A percentile compares a stretch with the other conserved stretches of the same genome.
Evolutionary conservation across 2,329 filamentous ascomycete genomes (phyloP).

Genomic region (Fusarium oxysporum): DNA sequence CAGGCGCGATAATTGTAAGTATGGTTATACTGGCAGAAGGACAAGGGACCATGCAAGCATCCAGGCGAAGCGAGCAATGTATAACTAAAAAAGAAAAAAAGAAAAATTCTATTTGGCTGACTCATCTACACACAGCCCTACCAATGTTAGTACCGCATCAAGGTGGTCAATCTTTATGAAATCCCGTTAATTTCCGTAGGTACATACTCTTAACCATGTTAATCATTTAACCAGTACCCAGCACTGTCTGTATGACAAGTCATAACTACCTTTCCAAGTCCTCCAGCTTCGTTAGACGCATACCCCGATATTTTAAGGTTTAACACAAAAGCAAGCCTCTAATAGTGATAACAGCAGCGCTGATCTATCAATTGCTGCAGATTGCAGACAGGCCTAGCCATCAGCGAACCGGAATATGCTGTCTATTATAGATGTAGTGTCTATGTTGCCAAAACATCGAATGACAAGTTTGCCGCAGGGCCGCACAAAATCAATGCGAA

Average conservation of each 20-base stretch:
- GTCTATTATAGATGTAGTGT: no score
- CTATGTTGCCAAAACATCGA: no score
- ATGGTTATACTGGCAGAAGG: not conserved
- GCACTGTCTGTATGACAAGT: not conserved
- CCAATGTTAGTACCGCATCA: not conserved
- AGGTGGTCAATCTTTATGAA: not conserved
- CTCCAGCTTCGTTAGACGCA: not conserved
- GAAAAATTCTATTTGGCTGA: conserved; percentile 1
- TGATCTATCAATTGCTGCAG: no score
- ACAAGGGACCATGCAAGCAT: not conserved
- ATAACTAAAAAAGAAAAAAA: not conserved
- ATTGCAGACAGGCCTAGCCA: no score
- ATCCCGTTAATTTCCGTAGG: not conserved
- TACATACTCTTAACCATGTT: not conserved
- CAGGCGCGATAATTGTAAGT: not conserved
- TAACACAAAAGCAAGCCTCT: not conserved
- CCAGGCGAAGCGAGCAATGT: not conserved
- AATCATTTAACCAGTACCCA: not conserved
- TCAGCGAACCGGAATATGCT: no score
- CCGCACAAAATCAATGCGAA: not conserved
- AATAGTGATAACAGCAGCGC: no score
- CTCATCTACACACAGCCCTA: not conserved
- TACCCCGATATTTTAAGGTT: not conserved
- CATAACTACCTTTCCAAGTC: not conserved
- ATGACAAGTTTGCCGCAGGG: no score